Evolutionary conservation across 495 filamentous ascomycete genomes (phyloP).

Genomic region (Extremus antarcticus): DNA sequence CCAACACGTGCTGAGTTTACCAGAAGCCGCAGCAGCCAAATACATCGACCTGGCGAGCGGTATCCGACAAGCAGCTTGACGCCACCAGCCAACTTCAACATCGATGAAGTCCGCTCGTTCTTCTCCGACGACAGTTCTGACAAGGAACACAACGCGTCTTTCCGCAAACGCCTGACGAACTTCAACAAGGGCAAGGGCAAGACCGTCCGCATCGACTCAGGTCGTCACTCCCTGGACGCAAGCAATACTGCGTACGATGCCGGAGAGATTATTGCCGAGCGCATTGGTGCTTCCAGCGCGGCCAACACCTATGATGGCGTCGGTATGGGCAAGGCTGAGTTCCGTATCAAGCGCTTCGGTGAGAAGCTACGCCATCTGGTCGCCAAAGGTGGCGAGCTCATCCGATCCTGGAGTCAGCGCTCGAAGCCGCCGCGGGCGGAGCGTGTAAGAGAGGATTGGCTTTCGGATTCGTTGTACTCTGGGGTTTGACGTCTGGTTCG

Average conservation of each 20-base stretch:
- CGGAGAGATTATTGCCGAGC: constrained; percentile 10
- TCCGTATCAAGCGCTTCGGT: constrained; percentile 22
- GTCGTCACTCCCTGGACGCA: neutral
- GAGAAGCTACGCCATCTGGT: constrained; percentile 23
- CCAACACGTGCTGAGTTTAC: constrained; percentile 4
- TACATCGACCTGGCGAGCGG: constrained; percentile 29
- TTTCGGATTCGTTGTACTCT: constrained; percentile 15
- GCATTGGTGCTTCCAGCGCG: constrained; percentile 5
- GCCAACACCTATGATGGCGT: constrained; percentile 18
- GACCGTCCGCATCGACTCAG: constrained; percentile 6
- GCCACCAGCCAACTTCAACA: constrained; percentile 20
- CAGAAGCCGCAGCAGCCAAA: neutral
- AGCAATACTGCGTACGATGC: constrained; percentile 10
- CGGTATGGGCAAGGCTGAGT: constrained; percentile 26
- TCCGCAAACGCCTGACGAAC: constrained; percentile 28
- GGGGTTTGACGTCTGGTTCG: constrained; percentile 15
- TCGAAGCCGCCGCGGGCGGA: neutral
- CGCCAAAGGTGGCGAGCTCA: constrained; percentile 18
- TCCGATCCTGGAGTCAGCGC: constrained; percentile 18
- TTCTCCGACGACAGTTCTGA: constrained; percentile 36
- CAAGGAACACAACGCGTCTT: constrained; percentile 9
- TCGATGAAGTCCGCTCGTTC: constrained; percentile 30
- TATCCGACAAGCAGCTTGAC: constrained; percentile 28
- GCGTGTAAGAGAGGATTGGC: constrained; percentile 15
- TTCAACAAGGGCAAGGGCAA: constrained; percentile 15